A percentile compares a stretch with the other conserved stretches of the same genome.
These are phyloP conservation scores for Carex cristatella DNA, from an alignment of 176 grass and related monocot genomes.

Conservation along the genomic window DNA sequence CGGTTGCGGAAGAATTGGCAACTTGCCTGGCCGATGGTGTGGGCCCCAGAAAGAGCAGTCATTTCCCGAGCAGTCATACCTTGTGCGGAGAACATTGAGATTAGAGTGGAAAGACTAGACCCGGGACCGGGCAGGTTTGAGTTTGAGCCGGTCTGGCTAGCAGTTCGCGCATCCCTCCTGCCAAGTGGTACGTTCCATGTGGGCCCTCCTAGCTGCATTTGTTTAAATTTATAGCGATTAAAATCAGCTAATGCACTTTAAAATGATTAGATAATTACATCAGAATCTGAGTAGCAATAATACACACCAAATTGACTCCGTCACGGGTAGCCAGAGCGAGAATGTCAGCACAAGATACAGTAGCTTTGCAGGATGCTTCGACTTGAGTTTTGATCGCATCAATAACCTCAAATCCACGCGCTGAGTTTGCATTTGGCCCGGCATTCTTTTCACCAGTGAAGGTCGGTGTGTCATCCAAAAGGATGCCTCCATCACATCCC, in stretches of 20 bases:
- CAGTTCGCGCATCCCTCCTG: conserved; percentile 36
- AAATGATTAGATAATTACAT: not conserved
- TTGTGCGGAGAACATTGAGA: conserved; percentile 40
- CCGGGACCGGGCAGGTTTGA: conserved; percentile 43
- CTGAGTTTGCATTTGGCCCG: conserved; percentile 45
- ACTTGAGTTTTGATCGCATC: conserved; percentile 27
- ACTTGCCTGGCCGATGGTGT: conserved; percentile 60
- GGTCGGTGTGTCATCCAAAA: conserved; percentile 37
- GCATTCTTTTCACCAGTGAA: conserved; percentile 48
- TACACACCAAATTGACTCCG: conserved; percentile 4
- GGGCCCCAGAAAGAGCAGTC: conserved; percentile 71
- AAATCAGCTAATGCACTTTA: not conserved
- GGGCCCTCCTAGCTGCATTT: conserved; percentile 67
- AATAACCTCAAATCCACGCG: conserved; percentile 31
- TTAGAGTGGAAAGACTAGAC: conserved; percentile 39
- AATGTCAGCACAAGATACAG: conserved; percentile 50
- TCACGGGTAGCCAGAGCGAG: conserved; percentile 22
- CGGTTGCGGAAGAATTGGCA: conserved; percentile 54
- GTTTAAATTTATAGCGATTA: not conserved
- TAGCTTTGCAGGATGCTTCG: not conserved
- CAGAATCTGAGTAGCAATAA: not conserved
- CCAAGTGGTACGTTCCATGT: conserved; percentile 60
- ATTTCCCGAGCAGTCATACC: conserved; percentile 50
- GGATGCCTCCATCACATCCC: conserved; percentile 60
- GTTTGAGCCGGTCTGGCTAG: conserved; percentile 41